phyloP scores from a whole-genome alignment of 225 moss, liverwort and hornwort genomes.

The Asterella californica region DNA sequence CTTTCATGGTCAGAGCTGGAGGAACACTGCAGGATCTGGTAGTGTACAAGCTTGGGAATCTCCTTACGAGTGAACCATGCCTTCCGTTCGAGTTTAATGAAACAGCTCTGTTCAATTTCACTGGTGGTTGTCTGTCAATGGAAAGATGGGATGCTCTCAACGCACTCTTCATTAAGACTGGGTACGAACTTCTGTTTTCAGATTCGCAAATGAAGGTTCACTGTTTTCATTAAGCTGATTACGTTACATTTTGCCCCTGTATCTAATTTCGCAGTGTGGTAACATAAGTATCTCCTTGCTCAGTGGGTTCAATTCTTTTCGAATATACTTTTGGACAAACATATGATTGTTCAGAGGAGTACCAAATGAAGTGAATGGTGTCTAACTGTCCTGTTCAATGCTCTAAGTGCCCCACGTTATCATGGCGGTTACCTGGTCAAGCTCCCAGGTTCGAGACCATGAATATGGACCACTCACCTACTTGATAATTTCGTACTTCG shows the following conservation, averaged over 20 bases:
- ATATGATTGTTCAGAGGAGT: not conserved
- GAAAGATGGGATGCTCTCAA: slow-evolving; percentile 78
- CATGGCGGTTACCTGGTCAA: not conserved
- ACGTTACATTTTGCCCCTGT: too few relatives aligned
- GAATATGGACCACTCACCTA: not conserved
- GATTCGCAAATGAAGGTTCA: not conserved
- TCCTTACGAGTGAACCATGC: slow-evolving; percentile 42
- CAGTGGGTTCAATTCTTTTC: not conserved
- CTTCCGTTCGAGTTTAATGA: slow-evolving; percentile 53
- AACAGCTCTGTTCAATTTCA: slow-evolving; percentile 55
- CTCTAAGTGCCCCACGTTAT: not conserved
- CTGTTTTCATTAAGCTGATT: too few relatives aligned
- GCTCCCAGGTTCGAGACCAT: not conserved
- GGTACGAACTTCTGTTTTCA: slow-evolving; percentile 43
- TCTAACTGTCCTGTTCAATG: not conserved
- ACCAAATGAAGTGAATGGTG: not conserved
- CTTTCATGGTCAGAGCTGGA: slow-evolving; percentile 75
- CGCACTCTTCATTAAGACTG: slow-evolving; percentile 57
- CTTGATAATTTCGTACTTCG: too few relatives aligned
- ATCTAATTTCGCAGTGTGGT: too few relatives aligned
- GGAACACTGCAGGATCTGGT: slow-evolving; percentile 85
- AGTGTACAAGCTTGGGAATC: slow-evolving; percentile 62
- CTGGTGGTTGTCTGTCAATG: slow-evolving; percentile 72
- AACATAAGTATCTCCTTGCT: not conserved
- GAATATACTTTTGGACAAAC: not conserved